Percentiles rank a stretch among this genome's conserved stretches.
Conservation (phyloP, 805 yeast species). For the Martiniozyma abietophila region DNA sequence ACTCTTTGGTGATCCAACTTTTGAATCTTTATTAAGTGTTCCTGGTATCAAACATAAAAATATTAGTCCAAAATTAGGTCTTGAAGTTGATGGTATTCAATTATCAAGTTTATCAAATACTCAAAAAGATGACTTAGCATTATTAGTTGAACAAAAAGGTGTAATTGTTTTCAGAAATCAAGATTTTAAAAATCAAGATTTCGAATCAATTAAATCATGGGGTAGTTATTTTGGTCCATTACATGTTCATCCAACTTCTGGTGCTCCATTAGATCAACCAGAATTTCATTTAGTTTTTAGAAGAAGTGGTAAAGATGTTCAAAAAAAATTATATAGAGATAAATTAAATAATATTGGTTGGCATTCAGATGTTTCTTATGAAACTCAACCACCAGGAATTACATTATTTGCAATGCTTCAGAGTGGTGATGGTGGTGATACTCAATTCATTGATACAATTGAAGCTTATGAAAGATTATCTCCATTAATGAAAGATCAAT, state of each 20-base stretch:
- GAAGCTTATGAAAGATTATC: constrained; percentile 70
- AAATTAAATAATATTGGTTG: constrained; percentile 37
- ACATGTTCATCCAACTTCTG: constrained; percentile 70
- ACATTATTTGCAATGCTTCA: constrained; percentile 61
- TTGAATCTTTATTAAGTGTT: constrained; percentile 37
- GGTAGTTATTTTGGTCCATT: constrained; percentile 61
- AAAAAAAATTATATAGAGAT: constrained; percentile 27
- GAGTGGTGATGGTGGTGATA: constrained; percentile 57
- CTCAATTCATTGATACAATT: constrained; percentile 61
- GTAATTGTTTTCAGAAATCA: constrained; percentile 59
- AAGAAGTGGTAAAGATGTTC: constrained; percentile 32
- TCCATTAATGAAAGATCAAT: constrained; percentile 48
- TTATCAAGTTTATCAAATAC: constrained; percentile 40
- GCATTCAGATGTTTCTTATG: constrained; percentile 74
- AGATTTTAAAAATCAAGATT: constrained; percentile 51
- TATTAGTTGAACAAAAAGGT: constrained; percentile 58
- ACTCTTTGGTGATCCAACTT: constrained; percentile 44
- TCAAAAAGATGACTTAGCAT: constrained; percentile 62
- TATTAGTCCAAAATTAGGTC: constrained; percentile 63
- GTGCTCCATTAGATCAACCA: constrained; percentile 52
- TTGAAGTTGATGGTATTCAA: constrained; percentile 53
- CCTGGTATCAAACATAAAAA: constrained; percentile 26
- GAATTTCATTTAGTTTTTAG: constrained; percentile 58
- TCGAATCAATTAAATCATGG: constrained; percentile 38
- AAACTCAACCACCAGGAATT: constrained; percentile 61